Base-by-base conservation (phyloP, 306 rosid species). In the Morella rubra region DNA sequence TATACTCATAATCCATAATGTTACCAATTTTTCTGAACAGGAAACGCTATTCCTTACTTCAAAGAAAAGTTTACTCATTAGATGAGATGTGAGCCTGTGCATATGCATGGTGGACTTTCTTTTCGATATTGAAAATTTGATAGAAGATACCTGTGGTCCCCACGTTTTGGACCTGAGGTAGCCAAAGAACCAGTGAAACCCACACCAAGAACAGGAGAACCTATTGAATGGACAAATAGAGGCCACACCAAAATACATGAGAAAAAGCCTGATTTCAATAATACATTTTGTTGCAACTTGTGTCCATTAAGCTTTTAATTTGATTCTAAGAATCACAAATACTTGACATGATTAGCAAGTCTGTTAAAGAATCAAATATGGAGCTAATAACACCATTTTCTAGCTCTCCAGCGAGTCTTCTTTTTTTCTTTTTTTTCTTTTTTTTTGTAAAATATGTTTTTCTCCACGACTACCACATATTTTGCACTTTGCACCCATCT, bases 161-260 rank as follows among this genome's bases (percentile, higher is more conserved):
- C 98, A 5, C 49, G 87, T 72, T 94, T 94, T 6, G 98, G 91
- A 67, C 73, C 82, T 3, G 73, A 42, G 79, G 83, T 81, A 69
- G 85, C 92, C 90, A 94, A 89, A 61, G 98, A 76, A 65, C 91
- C 97, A 68, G 95, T 94, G 76, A 90, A 92, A 60, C 95, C 95
- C 79, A 94, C 97, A 74, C 98, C 98, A 83, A 94, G 73, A 81
- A 89, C 97, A 0, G 93, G 95, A 77, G 81, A 81, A 67, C 98
- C 97, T 94, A 82, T 85, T 71, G 15, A 76, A 79, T 50, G 81
- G 4, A 81, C 19, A 77, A 66, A 73, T 6, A 50, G 59, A 81
- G 24, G 69, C 47, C 56, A 68, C 8, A 76, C 45, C 44, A 46
- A 79, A 55, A 49, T 75, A 80, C 27, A 14, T 8, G 7, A 27